These are phyloP conservation scores for Nigrospora sphaerica DNA, from an alignment of 2,329 filamentous ascomycete species.

Conservation along the genomic window DNA sequence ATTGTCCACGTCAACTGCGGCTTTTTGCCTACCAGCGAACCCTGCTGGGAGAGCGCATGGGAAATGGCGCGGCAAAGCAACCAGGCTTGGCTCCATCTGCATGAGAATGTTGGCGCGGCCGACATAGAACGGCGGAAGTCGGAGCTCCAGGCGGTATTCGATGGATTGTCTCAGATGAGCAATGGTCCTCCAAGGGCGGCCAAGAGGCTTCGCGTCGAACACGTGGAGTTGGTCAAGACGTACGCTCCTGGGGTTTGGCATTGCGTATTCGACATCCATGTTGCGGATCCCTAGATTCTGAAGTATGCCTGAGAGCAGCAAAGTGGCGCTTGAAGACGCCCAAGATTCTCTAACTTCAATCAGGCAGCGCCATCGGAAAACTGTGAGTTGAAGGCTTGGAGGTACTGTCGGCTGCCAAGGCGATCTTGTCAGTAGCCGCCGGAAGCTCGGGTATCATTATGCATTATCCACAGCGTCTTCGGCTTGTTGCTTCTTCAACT, in stretches of 20 bases:
- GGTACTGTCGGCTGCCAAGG: too few relatives aligned
- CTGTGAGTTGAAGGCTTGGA: too few relatives aligned
- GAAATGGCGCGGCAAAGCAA: constrained; percentile 28
- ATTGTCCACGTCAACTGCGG: constrained; percentile 59
- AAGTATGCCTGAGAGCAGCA: too few relatives aligned
- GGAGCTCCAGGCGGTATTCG: constrained; percentile 43
- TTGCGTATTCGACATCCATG: constrained; percentile 52
- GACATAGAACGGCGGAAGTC: constrained; percentile 40
- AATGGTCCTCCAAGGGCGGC: not conserved
- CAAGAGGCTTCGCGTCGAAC: constrained; percentile 23
- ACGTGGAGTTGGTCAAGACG: constrained; percentile 61
- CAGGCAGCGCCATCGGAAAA: too few relatives aligned
- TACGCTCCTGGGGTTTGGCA: constrained; percentile 65
- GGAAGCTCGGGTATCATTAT: not conserved
- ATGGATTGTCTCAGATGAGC: not conserved
- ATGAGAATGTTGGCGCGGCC: constrained; percentile 54
- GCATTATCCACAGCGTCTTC: constrained; percentile 10
- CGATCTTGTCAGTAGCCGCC: too few relatives aligned
- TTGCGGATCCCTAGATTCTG: too few relatives aligned
- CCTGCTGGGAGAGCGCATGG: constrained; percentile 46
- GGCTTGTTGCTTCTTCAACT: constrained; percentile 28
- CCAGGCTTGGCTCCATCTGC: constrained; percentile 55
- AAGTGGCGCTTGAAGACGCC: too few relatives aligned
- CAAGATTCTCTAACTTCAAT: too few relatives aligned
- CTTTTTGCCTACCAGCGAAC: constrained; percentile 50